Percentiles rank a stretch among this genome's conserved stretches.
Evolutionary conservation across 306 rosid species (phyloP).

Genomic region (Echinosophora koreensis): DNA sequence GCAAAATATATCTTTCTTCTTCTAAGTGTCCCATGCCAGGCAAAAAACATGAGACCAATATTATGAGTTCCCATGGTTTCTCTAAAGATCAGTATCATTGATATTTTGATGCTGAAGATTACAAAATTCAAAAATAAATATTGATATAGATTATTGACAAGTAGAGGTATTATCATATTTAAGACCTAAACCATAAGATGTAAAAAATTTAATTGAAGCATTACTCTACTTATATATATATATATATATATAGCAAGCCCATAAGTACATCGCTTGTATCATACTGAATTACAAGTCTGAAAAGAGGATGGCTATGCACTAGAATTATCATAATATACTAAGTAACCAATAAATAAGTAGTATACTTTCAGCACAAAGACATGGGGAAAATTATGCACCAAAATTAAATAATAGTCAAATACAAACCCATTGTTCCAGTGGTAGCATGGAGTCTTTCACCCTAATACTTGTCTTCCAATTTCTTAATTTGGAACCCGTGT

Average conservation of each 20-base stretch:
- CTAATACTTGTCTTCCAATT: slow-evolving; percentile 92
- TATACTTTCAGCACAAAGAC: slow-evolving; percentile 28
- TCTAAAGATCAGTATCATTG: no score
- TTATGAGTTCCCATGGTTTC: no score
- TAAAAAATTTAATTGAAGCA: neutral
- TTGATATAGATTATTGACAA: slow-evolving; percentile 14
- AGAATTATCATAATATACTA: slow-evolving; percentile 9
- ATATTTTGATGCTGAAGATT: slow-evolving; percentile 35
- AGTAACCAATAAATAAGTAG: slow-evolving; percentile 23
- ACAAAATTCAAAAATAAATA: slow-evolving; percentile 12
- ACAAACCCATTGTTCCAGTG: slow-evolving; percentile 99
- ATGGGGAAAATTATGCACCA: slow-evolving; percentile 36
- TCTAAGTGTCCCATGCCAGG: no score
- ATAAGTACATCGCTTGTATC: slow-evolving; percentile 13
- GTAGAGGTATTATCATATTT: slow-evolving; percentile 11
- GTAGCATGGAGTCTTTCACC: slow-evolving; percentile 92
- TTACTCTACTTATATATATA: slow-evolving; percentile 12
- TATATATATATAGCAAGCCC: slow-evolving; percentile 25
- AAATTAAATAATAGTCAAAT: slow-evolving; percentile 40
- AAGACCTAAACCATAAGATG: slow-evolving; percentile 30
- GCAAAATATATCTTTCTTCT: no score
- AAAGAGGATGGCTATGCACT: slow-evolving; percentile 32
- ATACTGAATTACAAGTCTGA: slow-evolving; percentile 18
- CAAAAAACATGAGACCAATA: no score
- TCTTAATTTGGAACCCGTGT: slow-evolving; percentile 91